Base-by-base conservation (phyloP, 257 asterid genomes). In the Misopates orontium region DNA sequence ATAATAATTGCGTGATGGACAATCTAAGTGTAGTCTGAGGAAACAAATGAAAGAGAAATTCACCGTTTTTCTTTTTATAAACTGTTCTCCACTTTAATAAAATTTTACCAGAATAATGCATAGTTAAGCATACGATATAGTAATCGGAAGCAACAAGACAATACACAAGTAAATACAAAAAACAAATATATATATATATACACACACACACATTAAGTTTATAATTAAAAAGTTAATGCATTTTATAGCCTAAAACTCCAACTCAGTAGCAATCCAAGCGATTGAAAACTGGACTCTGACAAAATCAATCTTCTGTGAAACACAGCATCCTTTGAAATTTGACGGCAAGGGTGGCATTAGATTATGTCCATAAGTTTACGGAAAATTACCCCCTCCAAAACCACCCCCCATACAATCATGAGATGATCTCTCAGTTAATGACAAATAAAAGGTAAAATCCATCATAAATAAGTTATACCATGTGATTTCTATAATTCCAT, bases 1-100 rank as follows among this genome's bases (percentile, higher is more conserved):
- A 57, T 36, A n/a, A 53, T 42, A 64, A 17, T 18, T 9, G 32
- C 28, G 54, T 19, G 56, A 56, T 13, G 52, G 42, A 56, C 58
- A 36, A 13, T 20, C 13, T 17, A 67, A 44, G 28, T 60, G 41
- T 31, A 60, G 48, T 10, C 17, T 45, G 5, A 40, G 21, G 44
- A 16, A 39, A 63, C 15, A 48, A 48, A 49, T 25, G 45, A 21
- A 12, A 50, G n/a, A 23, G 7, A 39, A 51, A 22, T n/a, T n/a
- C 14, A 25, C 42, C 32, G 53, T 19, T 24, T 20, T 49, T 25
- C 56, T 45, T 17, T 3, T 28, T 19, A 55, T 47, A 54, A n/a
- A n/a, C 24, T 57, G 17, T 48, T 45, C 56, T n/a, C 0, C 10
- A 21, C 19, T 9, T 41, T n/a, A 11, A 17, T 45, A 21, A 54